These are phyloP conservation scores for Staphylotrichum tortipilum DNA, from an alignment of 495 filamentous ascomycete species.

Conservation along the genomic window DNA sequence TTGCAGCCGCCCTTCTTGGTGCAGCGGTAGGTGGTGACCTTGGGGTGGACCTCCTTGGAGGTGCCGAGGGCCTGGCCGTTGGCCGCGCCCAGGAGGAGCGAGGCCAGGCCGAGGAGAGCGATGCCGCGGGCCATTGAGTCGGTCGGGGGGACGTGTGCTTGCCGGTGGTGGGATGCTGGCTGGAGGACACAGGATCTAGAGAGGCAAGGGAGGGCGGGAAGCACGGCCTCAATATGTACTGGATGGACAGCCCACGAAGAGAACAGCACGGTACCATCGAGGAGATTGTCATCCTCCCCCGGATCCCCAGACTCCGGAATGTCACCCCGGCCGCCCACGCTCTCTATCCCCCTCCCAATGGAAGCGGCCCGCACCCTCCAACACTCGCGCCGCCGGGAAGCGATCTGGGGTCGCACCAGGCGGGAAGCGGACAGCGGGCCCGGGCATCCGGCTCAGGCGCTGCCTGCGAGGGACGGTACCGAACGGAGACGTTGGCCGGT, in stretches of 20 bases:
- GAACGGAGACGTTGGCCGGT: too few species aligned
- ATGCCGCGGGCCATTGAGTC: conserved; percentile 11
- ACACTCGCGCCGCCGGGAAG: not conserved
- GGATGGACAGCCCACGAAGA: too few species aligned
- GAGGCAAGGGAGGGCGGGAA: not conserved
- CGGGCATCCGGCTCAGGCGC: not conserved
- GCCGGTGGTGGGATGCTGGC: not conserved
- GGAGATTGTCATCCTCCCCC: too few species aligned
- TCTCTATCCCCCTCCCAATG: not conserved
- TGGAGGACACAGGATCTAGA: not conserved
- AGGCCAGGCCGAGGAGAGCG: conserved; percentile 11
- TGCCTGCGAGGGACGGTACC: conserved; percentile 6
- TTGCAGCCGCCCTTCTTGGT: conserved; percentile 44
- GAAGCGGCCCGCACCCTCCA: not conserved
- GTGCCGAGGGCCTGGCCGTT: conserved; percentile 19
- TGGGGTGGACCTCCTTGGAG: conserved; percentile 40
- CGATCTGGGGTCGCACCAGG: not conserved
- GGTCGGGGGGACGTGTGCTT: not conserved
- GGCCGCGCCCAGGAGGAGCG: conserved; percentile 13
- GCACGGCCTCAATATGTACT: too few species aligned
- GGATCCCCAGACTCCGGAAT: too few species aligned
- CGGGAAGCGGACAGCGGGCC: conserved; percentile 2
- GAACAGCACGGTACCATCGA: too few species aligned
- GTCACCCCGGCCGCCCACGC: too few species aligned
- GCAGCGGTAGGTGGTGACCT: conserved; percentile 50